These are phyloP conservation scores for Pseudocercospora vitis DNA, from an alignment of 2,329 filamentous ascomycete species.

Conservation along the genomic window DNA sequence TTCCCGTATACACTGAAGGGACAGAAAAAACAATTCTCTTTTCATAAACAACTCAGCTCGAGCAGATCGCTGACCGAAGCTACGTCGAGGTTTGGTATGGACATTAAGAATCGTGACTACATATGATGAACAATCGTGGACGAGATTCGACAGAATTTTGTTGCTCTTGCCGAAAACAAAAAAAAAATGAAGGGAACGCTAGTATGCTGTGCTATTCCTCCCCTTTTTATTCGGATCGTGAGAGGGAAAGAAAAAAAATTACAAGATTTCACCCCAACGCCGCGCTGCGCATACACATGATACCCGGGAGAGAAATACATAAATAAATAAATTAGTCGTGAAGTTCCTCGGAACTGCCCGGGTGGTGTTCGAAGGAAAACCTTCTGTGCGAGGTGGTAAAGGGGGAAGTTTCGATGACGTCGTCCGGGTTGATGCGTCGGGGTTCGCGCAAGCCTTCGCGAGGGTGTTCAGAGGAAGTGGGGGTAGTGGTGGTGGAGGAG, in stretches of 20 bases:
- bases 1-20: too few species aligned
- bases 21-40: too few species aligned
- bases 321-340: conserved; percentile 11
- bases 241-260: background rate
- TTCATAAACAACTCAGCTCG: too few species aligned
- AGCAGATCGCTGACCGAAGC: too few species aligned
- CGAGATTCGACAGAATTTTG: too few species aligned
- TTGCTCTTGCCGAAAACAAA: too few species aligned
- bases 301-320: background rate
- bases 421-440: conserved; percentile 27
- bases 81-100: too few species aligned
- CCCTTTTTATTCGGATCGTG: background rate
- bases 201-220: too few species aligned
- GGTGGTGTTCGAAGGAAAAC: conserved; percentile 30
- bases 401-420: conserved; percentile 25
- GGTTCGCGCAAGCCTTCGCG: conserved; percentile 22
- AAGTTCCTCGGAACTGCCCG: conserved; percentile 17
- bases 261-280: too few species aligned
- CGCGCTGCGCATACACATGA: background rate
- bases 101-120: too few species aligned
- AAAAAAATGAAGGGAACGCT: too few species aligned
- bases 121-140: too few species aligned
- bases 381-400: conserved; percentile 17
- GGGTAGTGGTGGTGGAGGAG: conserved; percentile 15
- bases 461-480: conserved; percentile 14